phyloP scores from a whole-genome alignment of 495 filamentous ascomycete genomes.

The Aspergillus egyptiacus region DNA sequence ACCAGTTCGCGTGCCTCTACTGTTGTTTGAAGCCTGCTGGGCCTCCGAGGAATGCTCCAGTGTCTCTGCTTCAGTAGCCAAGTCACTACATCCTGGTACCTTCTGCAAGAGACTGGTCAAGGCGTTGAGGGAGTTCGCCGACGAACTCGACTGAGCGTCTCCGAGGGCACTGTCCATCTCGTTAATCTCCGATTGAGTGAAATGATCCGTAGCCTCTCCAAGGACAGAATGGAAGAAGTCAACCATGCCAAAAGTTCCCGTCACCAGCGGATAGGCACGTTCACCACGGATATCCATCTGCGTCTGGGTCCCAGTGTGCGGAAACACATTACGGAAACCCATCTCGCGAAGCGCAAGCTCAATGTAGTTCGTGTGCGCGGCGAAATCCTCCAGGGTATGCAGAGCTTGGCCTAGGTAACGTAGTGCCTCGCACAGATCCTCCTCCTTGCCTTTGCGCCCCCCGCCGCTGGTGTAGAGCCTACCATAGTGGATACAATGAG shows the following conservation, averaged over 20 bases:
- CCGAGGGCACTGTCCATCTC: constrained; percentile 74
- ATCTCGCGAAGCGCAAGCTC: constrained; percentile 85
- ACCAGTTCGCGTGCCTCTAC: constrained; percentile 25
- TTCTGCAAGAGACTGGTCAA: constrained; percentile 70
- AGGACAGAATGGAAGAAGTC: constrained; percentile 97
- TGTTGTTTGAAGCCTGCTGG: constrained; percentile 60
- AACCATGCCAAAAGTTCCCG: constrained; percentile 85
- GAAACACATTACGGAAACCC: constrained; percentile 74
- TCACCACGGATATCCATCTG: constrained; percentile 68
- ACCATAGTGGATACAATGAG: constrained; percentile 82
- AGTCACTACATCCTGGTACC: constrained; percentile 69
- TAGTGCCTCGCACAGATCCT: constrained; percentile 84
- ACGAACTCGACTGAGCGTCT: constrained; percentile 49
- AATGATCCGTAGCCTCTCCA: constrained; percentile 91
- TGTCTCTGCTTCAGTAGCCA: constrained; percentile 69
- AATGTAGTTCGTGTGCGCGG: constrained; percentile 90
- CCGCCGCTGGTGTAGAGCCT: constrained; percentile 74
- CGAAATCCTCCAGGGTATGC: constrained; percentile 93
- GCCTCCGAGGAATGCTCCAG: constrained; percentile 71
- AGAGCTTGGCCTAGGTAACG: constrained; percentile 84
- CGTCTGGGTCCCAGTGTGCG: constrained; percentile 72
- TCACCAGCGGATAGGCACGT: constrained; percentile 79
- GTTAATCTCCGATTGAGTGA: constrained; percentile 91
- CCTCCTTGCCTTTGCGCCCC: constrained; percentile 61
- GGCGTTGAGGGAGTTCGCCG: constrained; percentile 38